phyloP scores from a whole-genome alignment of 768 basidiomycete species.

The Rhizopogon salebrosus region DNA sequence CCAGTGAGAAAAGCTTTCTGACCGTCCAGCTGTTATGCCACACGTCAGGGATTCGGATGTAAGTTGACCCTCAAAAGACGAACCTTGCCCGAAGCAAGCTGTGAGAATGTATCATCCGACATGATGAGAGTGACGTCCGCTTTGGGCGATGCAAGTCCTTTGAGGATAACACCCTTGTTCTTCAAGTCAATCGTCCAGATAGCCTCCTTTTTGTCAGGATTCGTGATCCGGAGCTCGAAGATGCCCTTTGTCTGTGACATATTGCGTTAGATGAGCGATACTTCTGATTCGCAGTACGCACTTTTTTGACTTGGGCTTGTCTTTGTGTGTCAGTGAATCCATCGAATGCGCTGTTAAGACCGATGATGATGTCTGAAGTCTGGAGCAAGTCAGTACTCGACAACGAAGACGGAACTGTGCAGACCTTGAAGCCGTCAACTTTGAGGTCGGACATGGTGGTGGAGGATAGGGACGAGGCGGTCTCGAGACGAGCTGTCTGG shows the following conservation, averaged over 20 bases:
- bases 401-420: not conserved
- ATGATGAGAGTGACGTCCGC: constrained; percentile 80
- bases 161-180: constrained; percentile 71
- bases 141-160: constrained; percentile 57
- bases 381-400: constrained; percentile 19
- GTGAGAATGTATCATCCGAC: constrained; percentile 68
- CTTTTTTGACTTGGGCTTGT: constrained; percentile 72
- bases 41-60: not conserved
- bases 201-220: constrained; percentile 62
- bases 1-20: constrained; percentile 98
- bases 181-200: constrained; percentile 94
- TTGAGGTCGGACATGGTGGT: constrained; percentile 66
- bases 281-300: constrained; percentile 14
- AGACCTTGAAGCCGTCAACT: constrained; percentile 69
- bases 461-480: too few relatives aligned
- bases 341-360: constrained; percentile 48
- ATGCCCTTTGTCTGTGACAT: constrained; percentile 70
- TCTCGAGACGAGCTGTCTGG: too few relatives aligned
- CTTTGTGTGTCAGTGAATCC: constrained; percentile 57
- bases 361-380: constrained; percentile 63
- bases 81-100: constrained; percentile 73
- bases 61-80: constrained; percentile 6
- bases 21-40: constrained; percentile 60
- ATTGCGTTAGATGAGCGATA: not conserved
- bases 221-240: constrained; percentile 80